Conservation (phyloP, 805 yeast species). For the Starmerella asiatica region DNA sequence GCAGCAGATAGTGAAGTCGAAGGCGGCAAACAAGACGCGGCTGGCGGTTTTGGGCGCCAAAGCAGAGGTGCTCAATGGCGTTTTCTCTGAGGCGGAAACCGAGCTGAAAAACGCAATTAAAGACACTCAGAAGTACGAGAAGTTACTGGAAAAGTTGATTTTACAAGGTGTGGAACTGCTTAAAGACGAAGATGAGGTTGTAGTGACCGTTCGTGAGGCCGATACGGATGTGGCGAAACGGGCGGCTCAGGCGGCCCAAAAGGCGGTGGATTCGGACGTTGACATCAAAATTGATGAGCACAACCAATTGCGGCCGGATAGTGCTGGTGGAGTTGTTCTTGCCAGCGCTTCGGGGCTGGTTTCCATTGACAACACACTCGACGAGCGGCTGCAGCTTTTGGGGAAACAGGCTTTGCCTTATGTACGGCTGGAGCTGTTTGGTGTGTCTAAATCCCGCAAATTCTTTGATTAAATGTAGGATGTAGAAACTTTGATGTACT, state of each 20-base stretch:
- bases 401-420: conserved; percentile 83
- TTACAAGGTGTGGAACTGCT: conserved; percentile 55
- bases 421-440: conserved; percentile 72
- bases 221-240: conserved; percentile 50
- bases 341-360: conserved; percentile 65
- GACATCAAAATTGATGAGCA: conserved; percentile 43
- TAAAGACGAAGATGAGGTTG: conserved; percentile 51
- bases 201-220: conserved; percentile 49
- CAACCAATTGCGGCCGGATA: conserved; percentile 47
- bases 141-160: conserved; percentile 60
- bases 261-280: conserved; percentile 46
- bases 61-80: conserved; percentile 61
- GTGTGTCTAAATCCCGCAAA: conserved; percentile 64
- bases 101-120: conserved; percentile 46
- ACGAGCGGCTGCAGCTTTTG: conserved; percentile 77
- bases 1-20: conserved; percentile 91
- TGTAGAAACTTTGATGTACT: too few relatives aligned
- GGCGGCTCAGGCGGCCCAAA: conserved; percentile 48
- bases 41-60: conserved; percentile 77
- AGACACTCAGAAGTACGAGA: conserved; percentile 47
- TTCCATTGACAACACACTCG: conserved; percentile 82
- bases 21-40: conserved; percentile 89
- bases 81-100: conserved; percentile 55
- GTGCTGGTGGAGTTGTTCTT: conserved; percentile 76
- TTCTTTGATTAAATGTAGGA: conserved; percentile 53